These are phyloP conservation scores for Agaricus subrufescens DNA, from an alignment of 768 basidiomycete species.

Conservation along the genomic window DNA sequence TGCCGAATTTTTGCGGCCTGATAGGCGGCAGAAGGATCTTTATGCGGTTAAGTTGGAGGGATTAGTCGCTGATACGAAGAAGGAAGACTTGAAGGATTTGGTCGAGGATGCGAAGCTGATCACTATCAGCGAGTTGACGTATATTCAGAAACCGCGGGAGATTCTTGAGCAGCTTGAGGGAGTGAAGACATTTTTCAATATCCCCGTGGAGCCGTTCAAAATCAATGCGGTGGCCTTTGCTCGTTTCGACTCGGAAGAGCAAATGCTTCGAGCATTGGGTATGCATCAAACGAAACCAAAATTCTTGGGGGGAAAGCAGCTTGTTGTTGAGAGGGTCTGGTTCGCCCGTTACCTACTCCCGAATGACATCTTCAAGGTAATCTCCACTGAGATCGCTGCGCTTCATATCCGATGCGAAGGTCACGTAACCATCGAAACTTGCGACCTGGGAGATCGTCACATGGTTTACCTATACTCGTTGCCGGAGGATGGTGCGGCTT, in stretches of 20 bases:
- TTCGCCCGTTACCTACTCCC: constrained; percentile 35
- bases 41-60: constrained; percentile 42
- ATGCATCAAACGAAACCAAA: constrained; percentile 25
- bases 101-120: constrained; percentile 22
- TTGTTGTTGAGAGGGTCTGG: constrained; percentile 35
- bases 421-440: constrained; percentile 11
- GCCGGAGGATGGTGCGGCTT: constrained; percentile 23
- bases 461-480: constrained; percentile 35
- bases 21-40: constrained; percentile 26
- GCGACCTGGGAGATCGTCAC: constrained; percentile 19
- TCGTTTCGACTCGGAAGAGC: constrained; percentile 27
- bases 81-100: constrained; percentile 27
- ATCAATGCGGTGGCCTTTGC: constrained; percentile 32
- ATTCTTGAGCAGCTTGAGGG: constrained; percentile 30
- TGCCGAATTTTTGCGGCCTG: constrained; percentile 31
- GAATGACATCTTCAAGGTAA: constrained; percentile 23
- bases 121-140: constrained; percentile 30
- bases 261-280: constrained; percentile 14
- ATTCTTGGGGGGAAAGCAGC: constrained; percentile 30
- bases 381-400: constrained; percentile 16
- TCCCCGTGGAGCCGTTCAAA: constrained; percentile 25
- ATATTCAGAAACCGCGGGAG: constrained; percentile 25
- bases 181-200: constrained; percentile 33
- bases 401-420: constrained; percentile 9
- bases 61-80: constrained; percentile 30